These are phyloP conservation scores for Hibiscus trionum DNA, from an alignment of 345 rosid species.

Conservation along the genomic window DNA sequence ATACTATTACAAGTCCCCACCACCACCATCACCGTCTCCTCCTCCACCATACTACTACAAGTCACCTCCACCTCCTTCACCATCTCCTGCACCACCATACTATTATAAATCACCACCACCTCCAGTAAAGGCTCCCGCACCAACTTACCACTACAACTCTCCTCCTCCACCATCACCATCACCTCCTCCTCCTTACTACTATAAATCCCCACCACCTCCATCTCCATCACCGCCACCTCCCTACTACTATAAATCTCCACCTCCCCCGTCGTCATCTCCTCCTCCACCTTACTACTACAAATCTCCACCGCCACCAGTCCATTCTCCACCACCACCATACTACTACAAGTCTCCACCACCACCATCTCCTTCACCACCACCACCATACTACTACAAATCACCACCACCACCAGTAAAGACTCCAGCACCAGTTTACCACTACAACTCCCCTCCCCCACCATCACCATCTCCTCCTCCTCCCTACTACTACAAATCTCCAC, in stretches of 20 bases:
- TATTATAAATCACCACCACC: slow-evolving; percentile 31
- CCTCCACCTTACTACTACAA: not conserved
- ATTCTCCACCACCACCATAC: not conserved
- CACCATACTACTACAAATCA: not conserved
- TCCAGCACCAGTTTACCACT: not conserved
- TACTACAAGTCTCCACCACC: not conserved
- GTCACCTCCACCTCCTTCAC: not conserved
- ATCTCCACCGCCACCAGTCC: not conserved
- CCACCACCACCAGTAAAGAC: not conserved
- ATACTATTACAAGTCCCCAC: not conserved
- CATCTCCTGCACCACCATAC: slow-evolving; percentile 18
- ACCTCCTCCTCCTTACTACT: not conserved
- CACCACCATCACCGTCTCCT: not conserved
- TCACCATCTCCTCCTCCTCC: not conserved
- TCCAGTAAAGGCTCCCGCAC: slow-evolving; percentile 10
- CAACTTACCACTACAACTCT: slow-evolving; percentile 17
- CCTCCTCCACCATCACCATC: not conserved
- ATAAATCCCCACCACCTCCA: not conserved
- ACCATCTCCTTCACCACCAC: not conserved
- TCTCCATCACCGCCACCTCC: not conserved
- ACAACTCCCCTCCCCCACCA: not conserved
- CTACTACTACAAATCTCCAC: slow-evolving; percentile 17
- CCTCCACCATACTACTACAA: not conserved
- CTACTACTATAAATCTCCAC: not conserved
- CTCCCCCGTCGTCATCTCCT: accelerated